Conservation (phyloP, 768 basidiomycete genomes). For the Agaricus bisporus region DNA sequence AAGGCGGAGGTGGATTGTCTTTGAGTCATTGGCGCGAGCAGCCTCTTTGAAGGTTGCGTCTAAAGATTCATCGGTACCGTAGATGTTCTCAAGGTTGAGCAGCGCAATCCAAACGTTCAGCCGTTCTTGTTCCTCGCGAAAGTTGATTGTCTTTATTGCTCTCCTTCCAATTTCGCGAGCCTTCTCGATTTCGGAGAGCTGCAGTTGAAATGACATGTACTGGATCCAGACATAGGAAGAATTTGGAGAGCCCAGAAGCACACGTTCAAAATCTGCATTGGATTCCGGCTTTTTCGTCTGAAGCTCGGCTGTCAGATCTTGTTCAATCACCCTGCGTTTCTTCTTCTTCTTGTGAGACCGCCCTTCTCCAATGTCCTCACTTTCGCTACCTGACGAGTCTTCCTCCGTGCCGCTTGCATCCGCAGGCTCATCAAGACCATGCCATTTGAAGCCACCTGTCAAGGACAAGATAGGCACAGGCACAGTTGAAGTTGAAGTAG, state of each 20-base stretch:
- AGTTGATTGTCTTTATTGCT: constrained; percentile 83
- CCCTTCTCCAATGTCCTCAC: constrained; percentile 40
- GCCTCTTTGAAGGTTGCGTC: constrained; percentile 90
- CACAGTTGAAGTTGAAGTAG: constrained; percentile 7
- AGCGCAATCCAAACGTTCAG: constrained; percentile 97
- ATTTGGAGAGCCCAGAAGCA: constrained; percentile 89
- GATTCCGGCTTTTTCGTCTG: constrained; percentile 84
- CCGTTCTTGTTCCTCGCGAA: constrained; percentile 94
- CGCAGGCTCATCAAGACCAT: constrained; percentile 26
- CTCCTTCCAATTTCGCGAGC: constrained; percentile 83
- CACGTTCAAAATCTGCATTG: constrained; percentile 89
- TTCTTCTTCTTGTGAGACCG: constrained; percentile 58
- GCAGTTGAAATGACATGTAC: constrained; percentile 98
- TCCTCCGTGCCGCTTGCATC: constrained; percentile 32
- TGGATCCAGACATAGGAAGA: constrained; percentile 99
- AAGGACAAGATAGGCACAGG: constrained; percentile 41
- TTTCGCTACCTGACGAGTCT: constrained; percentile 32
- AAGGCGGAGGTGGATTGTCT: constrained; percentile 81
- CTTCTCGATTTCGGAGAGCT: constrained; percentile 94
- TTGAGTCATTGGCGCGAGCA: constrained; percentile 83
- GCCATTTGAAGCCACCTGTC: constrained; percentile 70
- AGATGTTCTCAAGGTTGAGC: constrained; percentile 90
- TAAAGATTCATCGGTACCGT: constrained; percentile 77
- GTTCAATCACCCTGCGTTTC: constrained; percentile 66
- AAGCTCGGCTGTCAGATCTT: constrained; percentile 83